Percentiles rank a stretch among this genome's conserved stretches.
phyloP scores from a whole-genome alignment of 2,329 filamentous ascomycete species.

The Cladophialophora chaetospira region DNA sequence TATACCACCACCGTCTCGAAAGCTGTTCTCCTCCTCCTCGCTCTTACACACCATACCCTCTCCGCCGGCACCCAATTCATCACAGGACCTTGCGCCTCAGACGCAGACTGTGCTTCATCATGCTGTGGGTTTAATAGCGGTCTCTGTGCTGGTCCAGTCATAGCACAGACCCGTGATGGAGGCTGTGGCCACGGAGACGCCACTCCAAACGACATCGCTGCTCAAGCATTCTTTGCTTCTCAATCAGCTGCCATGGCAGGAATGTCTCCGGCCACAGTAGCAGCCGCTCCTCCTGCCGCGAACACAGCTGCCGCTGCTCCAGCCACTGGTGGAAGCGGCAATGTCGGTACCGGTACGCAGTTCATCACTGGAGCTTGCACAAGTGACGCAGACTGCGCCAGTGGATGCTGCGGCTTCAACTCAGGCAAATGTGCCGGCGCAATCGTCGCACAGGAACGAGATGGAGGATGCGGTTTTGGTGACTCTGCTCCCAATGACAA shows the following conservation, averaged over 20 bases:
- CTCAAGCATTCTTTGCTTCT: conserved; percentile 26
- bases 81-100: conserved; percentile 33
- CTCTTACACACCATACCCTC: conserved; percentile 24
- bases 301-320: conserved; percentile 8
- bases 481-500: conserved; percentile 32
- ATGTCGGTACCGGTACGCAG: conserved; percentile 32
- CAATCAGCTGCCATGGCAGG: conserved; percentile 26
- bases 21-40: conserved; percentile 13
- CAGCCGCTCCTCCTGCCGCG: not conserved
- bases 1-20: conserved; percentile 7
- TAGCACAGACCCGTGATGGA: conserved; percentile 32
- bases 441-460: conserved; percentile 27
- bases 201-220: conserved; percentile 32
- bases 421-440: conserved; percentile 39
- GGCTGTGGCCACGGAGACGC: conserved; percentile 35
- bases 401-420: conserved; percentile 42
- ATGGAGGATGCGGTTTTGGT: conserved; percentile 37
- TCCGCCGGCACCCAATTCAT: conserved; percentile 35
- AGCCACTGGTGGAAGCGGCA: not conserved
- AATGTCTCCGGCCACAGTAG: not conserved
- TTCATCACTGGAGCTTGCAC: conserved; percentile 37
- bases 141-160: conserved; percentile 33
- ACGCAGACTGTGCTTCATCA: conserved; percentile 35
- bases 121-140: conserved; percentile 37
- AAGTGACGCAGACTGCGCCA: conserved; percentile 36